A percentile compares a stretch with the other conserved stretches of the same genome.
Conservation (phyloP, 805 yeast genomes). For the Candida boleticola region DNA sequence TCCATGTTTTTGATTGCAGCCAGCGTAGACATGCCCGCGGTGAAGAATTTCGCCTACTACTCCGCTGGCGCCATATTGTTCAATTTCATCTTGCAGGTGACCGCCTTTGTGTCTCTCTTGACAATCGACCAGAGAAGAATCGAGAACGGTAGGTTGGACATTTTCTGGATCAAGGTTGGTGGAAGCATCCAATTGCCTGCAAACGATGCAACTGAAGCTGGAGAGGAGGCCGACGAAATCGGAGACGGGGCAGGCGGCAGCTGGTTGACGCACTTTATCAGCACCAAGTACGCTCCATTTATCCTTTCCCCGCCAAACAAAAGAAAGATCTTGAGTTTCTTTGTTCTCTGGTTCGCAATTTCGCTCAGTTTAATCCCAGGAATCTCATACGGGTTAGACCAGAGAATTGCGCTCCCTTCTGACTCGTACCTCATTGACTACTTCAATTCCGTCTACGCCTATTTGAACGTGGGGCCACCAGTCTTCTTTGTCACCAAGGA, state of each 20-base stretch:
- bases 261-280: slow-evolving; percentile 33
- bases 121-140: slow-evolving; percentile 62
- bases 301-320: slow-evolving; percentile 49
- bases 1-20: slow-evolving; percentile 78
- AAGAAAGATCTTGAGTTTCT: slow-evolving; percentile 49
- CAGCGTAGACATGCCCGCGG: slow-evolving; percentile 92
- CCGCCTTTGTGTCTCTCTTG: slow-evolving; percentile 74
- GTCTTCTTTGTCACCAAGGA: slow-evolving; percentile 78
- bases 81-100: slow-evolving; percentile 75
- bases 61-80: slow-evolving; percentile 82
- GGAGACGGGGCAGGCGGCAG: slow-evolving; percentile 7
- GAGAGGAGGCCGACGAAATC: too few species aligned
- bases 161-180: slow-evolving; percentile 45
- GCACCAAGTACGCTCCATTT: slow-evolving; percentile 55
- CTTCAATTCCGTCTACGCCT: slow-evolving; percentile 70
- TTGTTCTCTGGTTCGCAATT: slow-evolving; percentile 62
- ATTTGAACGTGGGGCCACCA: slow-evolving; percentile 89
- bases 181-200: slow-evolving; percentile 11
- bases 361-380: slow-evolving; percentile 69
- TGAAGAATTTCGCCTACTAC: slow-evolving; percentile 85
- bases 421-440: slow-evolving; percentile 81
- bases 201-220: too few species aligned
- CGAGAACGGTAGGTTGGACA: slow-evolving; percentile 59
- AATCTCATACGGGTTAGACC: slow-evolving; percentile 81
- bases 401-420: slow-evolving; percentile 79